A percentile compares a stretch with the other conserved stretches of the same genome.
phyloP scores from a whole-genome alignment of 225 moss, liverwort and hornwort genomes.

The Rhytidiadelphus loreus region DNA sequence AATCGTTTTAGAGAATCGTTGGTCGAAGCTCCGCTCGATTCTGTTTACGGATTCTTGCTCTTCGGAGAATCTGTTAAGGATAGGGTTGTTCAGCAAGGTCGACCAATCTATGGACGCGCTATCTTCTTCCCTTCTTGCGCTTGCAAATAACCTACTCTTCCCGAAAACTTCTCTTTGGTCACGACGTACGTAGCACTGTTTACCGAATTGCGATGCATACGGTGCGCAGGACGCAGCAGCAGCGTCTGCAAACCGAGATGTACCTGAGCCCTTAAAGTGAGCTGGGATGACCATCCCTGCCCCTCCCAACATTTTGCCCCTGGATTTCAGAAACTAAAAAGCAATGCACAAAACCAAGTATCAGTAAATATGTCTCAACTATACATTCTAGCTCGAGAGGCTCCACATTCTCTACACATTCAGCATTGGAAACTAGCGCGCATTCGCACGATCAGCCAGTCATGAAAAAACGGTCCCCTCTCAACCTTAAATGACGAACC shows the following conservation, averaged over 20 bases:
- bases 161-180: not conserved
- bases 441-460: no score
- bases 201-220: not conserved
- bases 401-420: not conserved
- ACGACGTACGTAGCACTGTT: not conserved
- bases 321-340: not conserved
- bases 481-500: not conserved
- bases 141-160: constrained; percentile 1
- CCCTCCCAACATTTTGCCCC: not conserved
- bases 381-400: not conserved
- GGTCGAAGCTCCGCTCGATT: constrained; percentile 10
- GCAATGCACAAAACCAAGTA: not conserved
- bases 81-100: not conserved
- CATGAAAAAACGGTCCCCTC: not conserved
- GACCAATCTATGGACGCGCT: constrained; percentile 12
- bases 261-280: not conserved
- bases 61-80: not conserved
- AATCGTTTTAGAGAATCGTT: constrained; percentile 26
- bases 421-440: no score
- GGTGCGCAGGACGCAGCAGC: not conserved
- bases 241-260: not conserved
- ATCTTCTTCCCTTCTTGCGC: not conserved
- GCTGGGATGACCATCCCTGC: not conserved
- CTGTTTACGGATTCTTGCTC: not conserved
- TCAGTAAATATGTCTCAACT: not conserved